These are phyloP conservation scores for Blumeriella jaapii DNA, from an alignment of 2,329 filamentous ascomycete genomes.

Conservation along the genomic window DNA sequence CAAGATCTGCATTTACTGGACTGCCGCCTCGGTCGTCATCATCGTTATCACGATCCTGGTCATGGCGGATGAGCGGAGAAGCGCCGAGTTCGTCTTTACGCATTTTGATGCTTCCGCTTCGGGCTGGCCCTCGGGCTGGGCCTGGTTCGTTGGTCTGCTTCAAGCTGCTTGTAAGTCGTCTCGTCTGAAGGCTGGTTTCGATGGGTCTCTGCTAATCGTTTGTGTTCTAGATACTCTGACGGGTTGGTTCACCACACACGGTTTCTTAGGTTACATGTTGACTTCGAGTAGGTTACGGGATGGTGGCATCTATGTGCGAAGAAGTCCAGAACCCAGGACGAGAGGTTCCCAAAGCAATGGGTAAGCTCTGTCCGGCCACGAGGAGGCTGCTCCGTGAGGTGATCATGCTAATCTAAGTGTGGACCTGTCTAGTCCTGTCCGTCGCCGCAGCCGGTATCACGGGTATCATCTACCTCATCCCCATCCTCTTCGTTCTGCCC, in stretches of 20 bases:
- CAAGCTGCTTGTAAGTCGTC: slow-evolving; percentile 37
- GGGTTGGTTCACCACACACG: slow-evolving; percentile 16
- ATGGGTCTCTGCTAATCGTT: background rate
- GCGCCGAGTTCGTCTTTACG: slow-evolving; percentile 52
- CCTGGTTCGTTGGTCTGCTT: slow-evolving; percentile 59
- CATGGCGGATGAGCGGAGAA: slow-evolving; percentile 43
- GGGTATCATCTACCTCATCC: slow-evolving; percentile 56
- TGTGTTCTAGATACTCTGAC: slow-evolving; percentile 41
- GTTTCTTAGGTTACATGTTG: background rate
- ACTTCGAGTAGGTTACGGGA: slow-evolving; percentile 41
- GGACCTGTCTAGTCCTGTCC: slow-evolving; percentile 38
- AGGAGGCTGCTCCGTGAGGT: no score
- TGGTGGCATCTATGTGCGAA: slow-evolving; percentile 63
- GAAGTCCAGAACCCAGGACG: slow-evolving; percentile 58
- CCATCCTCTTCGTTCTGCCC: slow-evolving; percentile 65
- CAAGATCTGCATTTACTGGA: slow-evolving; percentile 65
- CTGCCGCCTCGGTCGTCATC: slow-evolving; percentile 51
- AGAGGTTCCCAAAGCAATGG: slow-evolving; percentile 59
- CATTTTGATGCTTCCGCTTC: slow-evolving; percentile 55
- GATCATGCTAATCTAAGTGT: background rate
- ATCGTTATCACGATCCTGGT: slow-evolving; percentile 51
- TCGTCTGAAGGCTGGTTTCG: background rate
- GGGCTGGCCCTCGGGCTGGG: slow-evolving; percentile 59
- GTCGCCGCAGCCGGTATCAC: slow-evolving; percentile 56
- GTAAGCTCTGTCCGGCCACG: background rate